These are phyloP conservation scores for Solanum pinnatisectum DNA, from an alignment of 257 asterid species.

Conservation along the genomic window DNA sequence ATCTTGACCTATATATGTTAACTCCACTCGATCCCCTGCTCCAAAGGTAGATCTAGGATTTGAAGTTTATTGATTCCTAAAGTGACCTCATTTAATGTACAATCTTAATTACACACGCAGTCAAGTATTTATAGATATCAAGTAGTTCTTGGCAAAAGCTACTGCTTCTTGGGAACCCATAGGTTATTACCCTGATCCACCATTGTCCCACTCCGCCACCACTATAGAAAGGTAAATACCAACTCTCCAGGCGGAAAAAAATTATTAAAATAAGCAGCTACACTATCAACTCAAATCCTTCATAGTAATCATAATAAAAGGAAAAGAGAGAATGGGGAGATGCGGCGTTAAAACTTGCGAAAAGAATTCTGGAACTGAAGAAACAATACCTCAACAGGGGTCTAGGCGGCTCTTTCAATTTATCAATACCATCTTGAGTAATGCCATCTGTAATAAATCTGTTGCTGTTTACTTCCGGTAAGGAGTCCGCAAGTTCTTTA, in stretches of 20 bases:
- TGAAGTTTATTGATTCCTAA: background rate
- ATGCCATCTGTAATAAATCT: slow-evolving; percentile 31
- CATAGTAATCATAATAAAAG: background rate
- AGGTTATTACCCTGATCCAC: background rate
- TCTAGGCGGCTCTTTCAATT: slow-evolving; percentile 12
- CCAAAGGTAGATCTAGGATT: background rate
- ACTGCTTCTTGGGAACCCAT: background rate
- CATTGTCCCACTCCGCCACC: background rate
- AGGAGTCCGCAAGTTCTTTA: slow-evolving; percentile 43
- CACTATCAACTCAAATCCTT: background rate
- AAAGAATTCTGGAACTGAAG: background rate
- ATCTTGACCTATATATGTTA: background rate
- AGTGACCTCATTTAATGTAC: background rate
- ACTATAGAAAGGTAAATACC: background rate
- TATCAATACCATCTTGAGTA: slow-evolving; percentile 22
- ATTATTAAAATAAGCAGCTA: background rate
- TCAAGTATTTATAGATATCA: background rate
- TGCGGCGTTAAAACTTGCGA: background rate
- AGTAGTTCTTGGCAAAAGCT: background rate
- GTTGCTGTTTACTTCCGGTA: slow-evolving; percentile 7
- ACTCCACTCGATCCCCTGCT: background rate
- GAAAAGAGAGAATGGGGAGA: background rate
- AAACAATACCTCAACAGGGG: slow-evolving; percentile 29
- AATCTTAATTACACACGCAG: too few species aligned
- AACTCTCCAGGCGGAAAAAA: background rate